These are phyloP conservation scores for Trichosporon coremiiforme DNA, from an alignment of 1,284 basidiomycete genomes.

Conservation along the genomic window DNA sequence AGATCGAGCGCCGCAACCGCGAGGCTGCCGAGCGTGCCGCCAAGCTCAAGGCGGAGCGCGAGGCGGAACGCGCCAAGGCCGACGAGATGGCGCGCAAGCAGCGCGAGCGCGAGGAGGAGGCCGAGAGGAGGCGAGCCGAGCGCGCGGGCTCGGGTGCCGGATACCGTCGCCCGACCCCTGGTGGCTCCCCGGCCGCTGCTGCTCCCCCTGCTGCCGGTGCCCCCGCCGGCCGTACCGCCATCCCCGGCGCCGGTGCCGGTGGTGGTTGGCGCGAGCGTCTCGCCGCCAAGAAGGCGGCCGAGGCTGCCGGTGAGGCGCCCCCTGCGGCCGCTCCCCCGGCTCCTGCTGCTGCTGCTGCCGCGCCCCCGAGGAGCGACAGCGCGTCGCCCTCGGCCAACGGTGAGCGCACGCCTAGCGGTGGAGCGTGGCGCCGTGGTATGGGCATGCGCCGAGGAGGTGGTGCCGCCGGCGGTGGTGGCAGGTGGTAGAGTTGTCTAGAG, in stretches of 20 bases:
- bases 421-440: slow-evolving; percentile 59
- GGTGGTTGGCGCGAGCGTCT: slow-evolving; percentile 45
- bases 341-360: slow-evolving; percentile 37
- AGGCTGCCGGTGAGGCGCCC: slow-evolving; percentile 48
- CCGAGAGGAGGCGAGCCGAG: slow-evolving; percentile 62
- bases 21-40: slow-evolving; percentile 42
- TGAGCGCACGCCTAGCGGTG: slow-evolving; percentile 56
- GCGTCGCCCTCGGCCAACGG: slow-evolving; percentile 13
- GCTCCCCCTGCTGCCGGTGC: slow-evolving; percentile 38
- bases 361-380: slow-evolving; percentile 29
- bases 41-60: slow-evolving; percentile 58
- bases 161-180: slow-evolving; percentile 28
- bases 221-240: slow-evolving; percentile 41
- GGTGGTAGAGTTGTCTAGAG: slow-evolving; percentile 21
- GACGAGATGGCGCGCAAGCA: slow-evolving; percentile 65
- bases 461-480: slow-evolving; percentile 14
- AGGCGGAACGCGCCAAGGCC: slow-evolving; percentile 67
- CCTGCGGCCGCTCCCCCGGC: slow-evolving; percentile 58
- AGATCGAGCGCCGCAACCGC: slow-evolving; percentile 61
- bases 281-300: slow-evolving; percentile 33
- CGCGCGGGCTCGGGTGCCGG: slow-evolving; percentile 38
- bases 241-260: slow-evolving; percentile 41
- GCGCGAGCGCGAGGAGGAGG: slow-evolving; percentile 77
- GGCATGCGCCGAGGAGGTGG: not conserved
- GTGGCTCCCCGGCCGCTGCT: slow-evolving; percentile 30